Evolutionary conservation across 139 green algal genomes (phyloP).

Genomic region (Spirogloea muscicola): DNA sequence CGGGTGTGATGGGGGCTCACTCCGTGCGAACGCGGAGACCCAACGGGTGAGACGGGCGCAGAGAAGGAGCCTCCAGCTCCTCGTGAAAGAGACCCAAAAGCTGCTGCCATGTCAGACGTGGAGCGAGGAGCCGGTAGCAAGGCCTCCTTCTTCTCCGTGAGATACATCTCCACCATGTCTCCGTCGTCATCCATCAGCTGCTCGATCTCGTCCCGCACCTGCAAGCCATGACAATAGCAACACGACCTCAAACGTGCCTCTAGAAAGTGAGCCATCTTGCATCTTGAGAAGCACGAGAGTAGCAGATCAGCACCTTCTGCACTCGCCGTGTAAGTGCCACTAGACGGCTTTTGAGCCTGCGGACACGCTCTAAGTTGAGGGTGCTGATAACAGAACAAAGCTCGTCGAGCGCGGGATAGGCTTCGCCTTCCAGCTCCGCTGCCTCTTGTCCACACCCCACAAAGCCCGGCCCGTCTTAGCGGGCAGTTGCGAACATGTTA

Average conservation of each 20-base stretch:
- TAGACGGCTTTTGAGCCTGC: constrained; percentile 78
- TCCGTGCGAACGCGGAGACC: too few relatives aligned
- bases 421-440: constrained; percentile 72
- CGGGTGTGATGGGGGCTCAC: too few relatives aligned
- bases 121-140: too few relatives aligned
- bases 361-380: constrained; percentile 82
- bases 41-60: constrained; percentile 25
- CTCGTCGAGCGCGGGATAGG: constrained; percentile 80
- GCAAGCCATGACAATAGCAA: not conserved
- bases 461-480: too few relatives aligned
- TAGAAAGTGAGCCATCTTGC: too few relatives aligned
- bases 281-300: too few relatives aligned
- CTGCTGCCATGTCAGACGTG: not conserved
- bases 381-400: constrained; percentile 79
- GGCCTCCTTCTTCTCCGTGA: constrained; percentile 52
- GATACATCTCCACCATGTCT: constrained; percentile 57
- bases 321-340: constrained; percentile 48
- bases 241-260: too few relatives aligned
- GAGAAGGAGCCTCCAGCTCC: constrained; percentile 15
- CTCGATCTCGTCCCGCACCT: constrained; percentile 50
- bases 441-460: too few relatives aligned
- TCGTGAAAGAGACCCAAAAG: constrained; percentile 15
- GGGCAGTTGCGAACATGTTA: too few relatives aligned
- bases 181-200: constrained; percentile 55
- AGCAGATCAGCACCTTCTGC: constrained; percentile 38